Evolutionary conservation across 2,329 filamentous ascomycete species (phyloP).

Genomic region (Hypocrella siamensis): DNA sequence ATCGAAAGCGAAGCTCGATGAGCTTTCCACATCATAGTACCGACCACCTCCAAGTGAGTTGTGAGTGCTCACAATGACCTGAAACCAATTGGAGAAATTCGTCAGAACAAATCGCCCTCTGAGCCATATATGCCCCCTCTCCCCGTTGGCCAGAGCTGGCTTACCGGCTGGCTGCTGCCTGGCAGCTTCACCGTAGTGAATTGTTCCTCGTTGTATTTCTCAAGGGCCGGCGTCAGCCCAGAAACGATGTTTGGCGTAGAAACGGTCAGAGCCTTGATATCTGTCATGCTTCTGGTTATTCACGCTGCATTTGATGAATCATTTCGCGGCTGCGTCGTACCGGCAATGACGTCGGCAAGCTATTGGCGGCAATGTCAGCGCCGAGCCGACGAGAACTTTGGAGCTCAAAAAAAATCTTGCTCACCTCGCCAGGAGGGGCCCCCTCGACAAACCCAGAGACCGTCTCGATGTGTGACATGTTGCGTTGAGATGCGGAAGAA

Average conservation of each 20-base stretch:
- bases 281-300: slow-evolving; percentile 25
- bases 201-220: slow-evolving; percentile 94
- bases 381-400: background rate
- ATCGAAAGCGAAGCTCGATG: slow-evolving; percentile 78
- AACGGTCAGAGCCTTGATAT: slow-evolving; percentile 75
- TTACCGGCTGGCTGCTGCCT: slow-evolving; percentile 51
- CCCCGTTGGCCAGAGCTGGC: too few relatives aligned
- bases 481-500: background rate
- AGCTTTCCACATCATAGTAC: slow-evolving; percentile 83
- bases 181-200: slow-evolving; percentile 80
- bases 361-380: slow-evolving; percentile 19
- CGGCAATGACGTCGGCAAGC: slow-evolving; percentile 79
- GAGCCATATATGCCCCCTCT: too few relatives aligned
- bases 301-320: background rate
- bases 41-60: slow-evolving; percentile 66
- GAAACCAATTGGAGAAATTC: slow-evolving; percentile 4
- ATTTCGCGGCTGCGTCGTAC: slow-evolving; percentile 28
- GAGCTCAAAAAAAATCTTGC: background rate
- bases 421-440: slow-evolving; percentile 90
- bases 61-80: slow-evolving; percentile 75
- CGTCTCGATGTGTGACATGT: slow-evolving; percentile 23
- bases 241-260: slow-evolving; percentile 52
- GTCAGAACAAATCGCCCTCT: background rate
- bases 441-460: slow-evolving; percentile 82
- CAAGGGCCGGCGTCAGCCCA: slow-evolving; percentile 67